Base-by-base conservation (phyloP, 352 stramenopile genomes). In the Phytophthora ramorum region DNA sequence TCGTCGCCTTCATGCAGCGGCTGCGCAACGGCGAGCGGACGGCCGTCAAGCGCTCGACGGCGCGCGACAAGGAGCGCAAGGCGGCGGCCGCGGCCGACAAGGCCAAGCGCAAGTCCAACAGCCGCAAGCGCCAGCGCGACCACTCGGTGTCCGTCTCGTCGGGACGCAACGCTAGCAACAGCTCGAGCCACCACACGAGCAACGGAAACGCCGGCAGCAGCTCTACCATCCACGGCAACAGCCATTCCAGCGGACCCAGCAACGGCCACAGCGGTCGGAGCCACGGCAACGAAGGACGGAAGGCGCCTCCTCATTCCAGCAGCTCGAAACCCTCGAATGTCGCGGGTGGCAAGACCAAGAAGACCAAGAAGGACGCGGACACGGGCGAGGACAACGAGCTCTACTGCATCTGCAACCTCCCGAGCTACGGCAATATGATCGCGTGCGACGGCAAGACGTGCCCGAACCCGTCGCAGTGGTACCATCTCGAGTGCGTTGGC, bases 371-470 rank as follows among this genome's bases (percentile, higher is more conserved):
- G 63, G 78, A 89, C 59, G 69, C 85, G 22, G 81, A 89, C 59
- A 75, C 74, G 37, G 75, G 81, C 63, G 85, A 96, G 54, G 85
- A 94, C 78, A 94, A 96, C 59, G 85, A 94, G 63, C 84, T 96
- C 22, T 96, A 96, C 66, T 96, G 88, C 63, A 88, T 96, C 62
- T 96, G 88, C 69, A 91, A 93, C 69, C 68, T 90, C 34, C 86
- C 85, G 10, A 93, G 86, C 70, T 96, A 93, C 71, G 88, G 88
- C 61, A 92, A 93, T 67, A 96, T 96, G 88, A 96, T 96, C 57
- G 88, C 88, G 19, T 96, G 88, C 63, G 88, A 96, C 66, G 85
- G 85, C 71, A 93, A 96, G 57, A 91, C 92, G 57, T 96, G 88
- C 45, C 86, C 83, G 14, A 95, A 93, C 66, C 86, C 86, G 68